A percentile compares a stretch with the other conserved stretches of the same genome.
phyloP scores from a whole-genome alignment of 2,329 filamentous ascomycete genomes.

The Epichloe amarillans region DNA sequence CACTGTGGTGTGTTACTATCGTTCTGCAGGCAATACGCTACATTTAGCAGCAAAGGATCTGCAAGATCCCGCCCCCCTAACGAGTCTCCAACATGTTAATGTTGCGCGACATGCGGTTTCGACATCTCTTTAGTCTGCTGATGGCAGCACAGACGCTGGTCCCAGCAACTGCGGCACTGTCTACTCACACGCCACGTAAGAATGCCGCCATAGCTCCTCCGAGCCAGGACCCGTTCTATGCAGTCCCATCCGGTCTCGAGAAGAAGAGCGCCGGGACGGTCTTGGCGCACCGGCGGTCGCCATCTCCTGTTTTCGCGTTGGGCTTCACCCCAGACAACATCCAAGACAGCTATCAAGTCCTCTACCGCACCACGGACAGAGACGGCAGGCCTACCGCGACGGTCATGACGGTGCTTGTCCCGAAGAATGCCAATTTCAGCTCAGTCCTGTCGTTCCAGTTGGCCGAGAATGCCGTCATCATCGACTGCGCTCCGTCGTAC shows the following conservation, averaged over 20 bases:
- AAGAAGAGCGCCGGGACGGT: background rate
- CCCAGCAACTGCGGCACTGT: background rate
- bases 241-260: background rate
- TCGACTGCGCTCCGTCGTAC: background rate
- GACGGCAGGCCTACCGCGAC: background rate
- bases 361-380: background rate
- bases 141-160: background rate
- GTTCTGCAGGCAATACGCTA: background rate
- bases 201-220: background rate
- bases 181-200: background rate
- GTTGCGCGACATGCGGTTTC: background rate
- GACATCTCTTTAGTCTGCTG: background rate
- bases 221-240: background rate
- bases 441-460: background rate
- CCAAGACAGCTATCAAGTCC: background rate
- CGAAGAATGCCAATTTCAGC: background rate
- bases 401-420: background rate
- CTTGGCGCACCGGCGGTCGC: background rate
- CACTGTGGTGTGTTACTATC: too few species aligned
- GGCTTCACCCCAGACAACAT: background rate
- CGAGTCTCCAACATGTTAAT: background rate
- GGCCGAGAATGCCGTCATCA: background rate
- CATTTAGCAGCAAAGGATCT: background rate
- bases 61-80: too few species aligned
- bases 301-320: background rate